A percentile compares a stretch with the other conserved stretches of the same genome.
phyloP scores from a whole-genome alignment of 352 stramenopile genomes.

The Pilasporangium apinafurcum region DNA sequence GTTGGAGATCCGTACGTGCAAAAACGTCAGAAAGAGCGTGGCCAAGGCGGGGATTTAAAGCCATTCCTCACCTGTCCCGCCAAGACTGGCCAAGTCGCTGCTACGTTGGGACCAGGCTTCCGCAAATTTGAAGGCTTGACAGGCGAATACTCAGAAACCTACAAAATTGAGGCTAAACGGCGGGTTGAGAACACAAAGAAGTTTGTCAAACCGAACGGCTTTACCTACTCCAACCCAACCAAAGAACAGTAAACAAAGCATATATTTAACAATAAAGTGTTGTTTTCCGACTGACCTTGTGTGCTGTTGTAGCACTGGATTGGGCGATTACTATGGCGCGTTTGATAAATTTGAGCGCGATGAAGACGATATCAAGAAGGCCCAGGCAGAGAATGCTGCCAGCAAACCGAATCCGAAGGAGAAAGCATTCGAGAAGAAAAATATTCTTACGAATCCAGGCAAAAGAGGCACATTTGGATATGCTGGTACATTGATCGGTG shows the following conservation, averaged over 20 bases:
- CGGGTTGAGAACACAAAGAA: conserved; percentile 68
- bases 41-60: conserved; percentile 49
- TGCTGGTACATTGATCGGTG: conserved; percentile 58
- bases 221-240: conserved; percentile 49
- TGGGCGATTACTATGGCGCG: conserved; percentile 67
- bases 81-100: conserved; percentile 52
- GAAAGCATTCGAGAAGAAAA: conserved; percentile 62
- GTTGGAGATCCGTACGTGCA: conserved; percentile 56
- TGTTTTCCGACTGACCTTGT: neutral
- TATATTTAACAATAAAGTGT: neutral
- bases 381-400: conserved; percentile 28
- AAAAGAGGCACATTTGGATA: conserved; percentile 77
- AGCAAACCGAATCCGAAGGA: conserved; percentile 45
- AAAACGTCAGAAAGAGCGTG: conserved; percentile 39
- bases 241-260: conserved; percentile 37
- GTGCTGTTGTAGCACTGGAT: conserved; percentile 24
- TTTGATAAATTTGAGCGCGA: conserved; percentile 58
- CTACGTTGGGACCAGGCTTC: conserved; percentile 55
- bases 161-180: conserved; percentile 61
- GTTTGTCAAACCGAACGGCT: conserved; percentile 66
- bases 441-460: conserved; percentile 49
- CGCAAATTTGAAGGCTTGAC: conserved; percentile 57
- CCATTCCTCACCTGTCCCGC: conserved; percentile 67
- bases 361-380: conserved; percentile 56
- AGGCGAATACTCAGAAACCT: conserved; percentile 58